Percentiles rank a stretch among this genome's conserved stretches.
These are phyloP conservation scores for Cytospora chrysosperma DNA, from an alignment of 2,329 filamentous ascomycete species.

Conservation along the genomic window DNA sequence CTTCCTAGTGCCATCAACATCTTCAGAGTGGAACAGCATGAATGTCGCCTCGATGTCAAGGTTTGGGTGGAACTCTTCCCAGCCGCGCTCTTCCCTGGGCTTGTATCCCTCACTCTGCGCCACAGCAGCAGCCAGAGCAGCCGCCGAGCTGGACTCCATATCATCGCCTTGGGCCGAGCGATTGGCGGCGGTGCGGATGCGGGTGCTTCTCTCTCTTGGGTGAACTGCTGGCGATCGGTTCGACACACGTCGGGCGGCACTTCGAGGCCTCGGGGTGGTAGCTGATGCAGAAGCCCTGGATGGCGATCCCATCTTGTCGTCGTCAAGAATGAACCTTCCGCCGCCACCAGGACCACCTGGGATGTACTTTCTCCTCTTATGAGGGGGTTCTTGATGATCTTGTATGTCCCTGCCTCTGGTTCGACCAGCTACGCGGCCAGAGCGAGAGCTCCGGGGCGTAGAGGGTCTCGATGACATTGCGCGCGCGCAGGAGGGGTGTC, in stretches of 20 bases:
- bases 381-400: constrained; percentile 53
- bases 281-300: constrained; percentile 49
- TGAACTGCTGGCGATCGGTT: constrained; percentile 46
- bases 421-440: constrained; percentile 43
- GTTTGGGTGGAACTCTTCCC: constrained; percentile 97
- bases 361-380: constrained; percentile 74
- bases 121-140: constrained; percentile 81
- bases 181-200: constrained; percentile 53
- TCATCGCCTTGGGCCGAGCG: constrained; percentile 49
- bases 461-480: constrained; percentile 22
- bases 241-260: constrained; percentile 49
- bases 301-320: constrained; percentile 62
- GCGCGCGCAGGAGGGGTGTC: neutral
- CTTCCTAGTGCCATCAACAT: constrained; percentile 73
- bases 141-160: constrained; percentile 81
- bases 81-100: constrained; percentile 90
- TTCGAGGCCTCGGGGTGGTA: constrained; percentile 51
- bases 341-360: constrained; percentile 85
- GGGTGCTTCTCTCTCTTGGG: constrained; percentile 57
- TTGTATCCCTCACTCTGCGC: constrained; percentile 96
- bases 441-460: constrained; percentile 24
- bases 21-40: constrained; percentile 75
- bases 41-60: constrained; percentile 84
- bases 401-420: constrained; percentile 35
- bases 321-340: constrained; percentile 72